Conservation (phyloP, 441 rosid species). For the Syzygium syzygioides region DNA sequence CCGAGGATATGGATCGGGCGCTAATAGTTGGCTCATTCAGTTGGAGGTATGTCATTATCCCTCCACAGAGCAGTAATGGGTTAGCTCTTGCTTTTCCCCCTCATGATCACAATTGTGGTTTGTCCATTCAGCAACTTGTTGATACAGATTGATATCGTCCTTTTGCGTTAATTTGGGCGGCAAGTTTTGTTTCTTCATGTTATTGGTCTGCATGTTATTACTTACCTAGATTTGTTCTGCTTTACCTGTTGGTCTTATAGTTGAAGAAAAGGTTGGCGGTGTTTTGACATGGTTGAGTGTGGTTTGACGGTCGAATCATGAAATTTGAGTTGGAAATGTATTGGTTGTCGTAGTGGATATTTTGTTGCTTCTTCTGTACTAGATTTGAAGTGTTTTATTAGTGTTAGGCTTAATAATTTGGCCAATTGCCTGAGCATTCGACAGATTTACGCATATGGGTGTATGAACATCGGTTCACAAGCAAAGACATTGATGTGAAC, state of each 20-base stretch:
- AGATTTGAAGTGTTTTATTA: background rate
- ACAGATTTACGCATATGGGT: background rate
- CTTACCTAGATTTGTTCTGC: background rate
- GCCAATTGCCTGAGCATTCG: background rate
- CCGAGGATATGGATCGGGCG: slow-evolving; percentile 11
- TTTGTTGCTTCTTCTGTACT: background rate
- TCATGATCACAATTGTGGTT: background rate
- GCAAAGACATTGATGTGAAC: background rate
- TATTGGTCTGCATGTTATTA: background rate
- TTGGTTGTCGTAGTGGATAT: background rate
- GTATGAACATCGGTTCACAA: background rate
- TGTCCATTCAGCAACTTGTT: background rate
- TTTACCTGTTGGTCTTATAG: background rate
- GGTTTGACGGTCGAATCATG: background rate
- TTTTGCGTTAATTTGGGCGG: background rate
- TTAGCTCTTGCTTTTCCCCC: background rate
- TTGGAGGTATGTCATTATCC: slow-evolving; percentile 7
- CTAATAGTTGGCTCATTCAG: slow-evolving; percentile 15
- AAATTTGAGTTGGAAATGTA: background rate
- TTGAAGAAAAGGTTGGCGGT: background rate
- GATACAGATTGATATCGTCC: background rate
- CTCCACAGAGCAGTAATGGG: background rate
- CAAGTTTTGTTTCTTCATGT: background rate
- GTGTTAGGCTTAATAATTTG: background rate
- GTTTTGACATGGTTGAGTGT: background rate